A percentile compares a stretch with the other conserved stretches of the same genome.
Evolutionary conservation across 2,329 filamentous ascomycete genomes (phyloP).

Genomic region (Venturiaceae sp.): DNA sequence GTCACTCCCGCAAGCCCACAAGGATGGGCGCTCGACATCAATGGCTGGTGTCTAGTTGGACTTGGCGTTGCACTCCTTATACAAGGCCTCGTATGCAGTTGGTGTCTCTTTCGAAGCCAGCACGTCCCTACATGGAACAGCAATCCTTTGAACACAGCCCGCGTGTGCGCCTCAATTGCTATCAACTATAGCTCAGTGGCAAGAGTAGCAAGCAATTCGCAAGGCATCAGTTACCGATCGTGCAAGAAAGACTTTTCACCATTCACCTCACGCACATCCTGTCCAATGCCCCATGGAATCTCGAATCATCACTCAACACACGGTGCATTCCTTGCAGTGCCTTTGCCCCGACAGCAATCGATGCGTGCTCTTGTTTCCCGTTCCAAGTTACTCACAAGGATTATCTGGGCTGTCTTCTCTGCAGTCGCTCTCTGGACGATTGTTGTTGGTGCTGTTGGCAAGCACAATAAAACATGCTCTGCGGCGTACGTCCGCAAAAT

Average conservation of each 20-base stretch:
- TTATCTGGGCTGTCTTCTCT: not conserved
- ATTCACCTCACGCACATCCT: not conserved
- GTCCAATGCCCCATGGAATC: not conserved
- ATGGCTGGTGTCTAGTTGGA: not conserved
- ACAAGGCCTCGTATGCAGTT: not conserved
- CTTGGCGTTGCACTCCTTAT: not conserved
- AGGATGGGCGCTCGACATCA: conserved; percentile 2
- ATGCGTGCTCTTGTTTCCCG: not conserved
- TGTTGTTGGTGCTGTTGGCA: not conserved
- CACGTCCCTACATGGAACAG: conserved; percentile 3
- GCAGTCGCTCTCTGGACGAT: not conserved
- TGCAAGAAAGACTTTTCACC: not conserved
- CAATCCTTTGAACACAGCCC: conserved; percentile 2
- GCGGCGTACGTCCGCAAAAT: not conserved
- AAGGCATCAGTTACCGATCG: too few relatives aligned
- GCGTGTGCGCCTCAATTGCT: not conserved
- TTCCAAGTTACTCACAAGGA: not conserved
- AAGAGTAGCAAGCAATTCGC: not conserved
- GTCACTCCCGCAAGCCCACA: not conserved
- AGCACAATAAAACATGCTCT: not conserved
- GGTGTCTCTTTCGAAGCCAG: not conserved
- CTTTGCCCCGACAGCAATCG: not conserved
- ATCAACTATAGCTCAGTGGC: too few relatives aligned
- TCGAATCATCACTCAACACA: not conserved
- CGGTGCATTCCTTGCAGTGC: not conserved